Conservation (phyloP, 139 green algal species). For the Tetraselmis striata region DNA sequence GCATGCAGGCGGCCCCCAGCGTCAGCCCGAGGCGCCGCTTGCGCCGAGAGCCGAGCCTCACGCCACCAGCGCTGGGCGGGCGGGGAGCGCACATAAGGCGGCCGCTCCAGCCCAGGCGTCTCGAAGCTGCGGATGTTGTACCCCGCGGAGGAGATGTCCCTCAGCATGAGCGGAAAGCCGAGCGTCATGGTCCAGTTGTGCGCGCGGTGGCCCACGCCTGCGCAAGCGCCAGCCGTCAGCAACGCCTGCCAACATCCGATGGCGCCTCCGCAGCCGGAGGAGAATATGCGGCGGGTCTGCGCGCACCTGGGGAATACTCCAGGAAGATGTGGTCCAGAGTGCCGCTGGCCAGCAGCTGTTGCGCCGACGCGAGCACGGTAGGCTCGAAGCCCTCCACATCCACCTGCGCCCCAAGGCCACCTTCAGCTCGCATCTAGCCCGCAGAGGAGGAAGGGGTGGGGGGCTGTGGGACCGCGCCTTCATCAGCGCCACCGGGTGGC, state of each 20-base stretch:
- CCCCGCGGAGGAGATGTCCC: not conserved
- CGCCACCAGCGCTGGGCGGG: too few species aligned
- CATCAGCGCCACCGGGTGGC: not conserved
- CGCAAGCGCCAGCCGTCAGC: too few species aligned
- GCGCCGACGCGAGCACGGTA: not conserved
- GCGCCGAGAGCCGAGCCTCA: too few species aligned
- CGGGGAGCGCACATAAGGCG: not conserved
- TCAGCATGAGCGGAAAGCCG: not conserved
- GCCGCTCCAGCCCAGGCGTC: not conserved
- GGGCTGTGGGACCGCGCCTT: not conserved
- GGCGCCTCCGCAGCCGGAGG: too few species aligned
- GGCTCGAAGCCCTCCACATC: constrained; percentile 74
- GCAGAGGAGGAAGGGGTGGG: not conserved
- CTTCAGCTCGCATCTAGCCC: too few species aligned
- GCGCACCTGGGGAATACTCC: constrained; percentile 58
- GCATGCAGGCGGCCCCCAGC: too few species aligned
- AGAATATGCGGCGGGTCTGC: too few species aligned
- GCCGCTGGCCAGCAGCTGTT: constrained; percentile 22
- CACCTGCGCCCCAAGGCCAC: constrained; percentile 1
- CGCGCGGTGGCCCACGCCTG: not conserved
- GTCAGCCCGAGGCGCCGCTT: too few species aligned
- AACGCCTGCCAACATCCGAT: too few species aligned
- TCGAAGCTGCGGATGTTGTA: not conserved
- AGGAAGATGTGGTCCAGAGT: constrained; percentile 42
- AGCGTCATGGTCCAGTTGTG: not conserved